Evolutionary conservation across 2,329 filamentous ascomycete genomes (phyloP).

Genomic region (Fonsecaea pedrosoi): DNA sequence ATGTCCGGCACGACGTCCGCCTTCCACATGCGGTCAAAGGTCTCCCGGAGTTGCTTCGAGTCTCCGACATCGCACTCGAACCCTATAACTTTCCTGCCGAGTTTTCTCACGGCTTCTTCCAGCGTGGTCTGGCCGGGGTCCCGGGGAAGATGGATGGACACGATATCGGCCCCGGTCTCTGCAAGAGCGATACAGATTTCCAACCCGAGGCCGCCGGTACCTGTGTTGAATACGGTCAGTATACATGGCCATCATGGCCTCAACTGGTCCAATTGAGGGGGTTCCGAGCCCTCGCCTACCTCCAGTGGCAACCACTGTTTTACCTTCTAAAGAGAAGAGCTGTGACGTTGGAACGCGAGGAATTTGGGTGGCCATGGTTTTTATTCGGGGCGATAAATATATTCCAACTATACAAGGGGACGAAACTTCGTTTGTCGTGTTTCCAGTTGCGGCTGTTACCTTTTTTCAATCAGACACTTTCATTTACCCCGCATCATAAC

Average conservation of each 20-base stretch:
- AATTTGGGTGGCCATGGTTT: background rate
- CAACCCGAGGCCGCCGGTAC: slow-evolving; percentile 54
- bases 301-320: slow-evolving; percentile 54
- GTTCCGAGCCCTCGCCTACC: background rate
- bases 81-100: slow-evolving; percentile 50
- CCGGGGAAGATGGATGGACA: slow-evolving; percentile 37
- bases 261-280: background rate
- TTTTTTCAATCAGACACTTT: too few species aligned
- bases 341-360: slow-evolving; percentile 1
- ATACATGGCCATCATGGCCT: background rate
- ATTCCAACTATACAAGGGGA: background rate
- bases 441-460: too few species aligned
- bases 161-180: slow-evolving; percentile 55
- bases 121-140: slow-evolving; percentile 23
- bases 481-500: too few species aligned
- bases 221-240: slow-evolving; percentile 26
- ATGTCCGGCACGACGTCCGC: slow-evolving; percentile 69
- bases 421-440: too few species aligned
- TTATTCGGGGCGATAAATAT: background rate
- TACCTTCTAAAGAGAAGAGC: slow-evolving; percentile 43
- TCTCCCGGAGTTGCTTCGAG: slow-evolving; percentile 48
- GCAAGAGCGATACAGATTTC: slow-evolving; percentile 55
- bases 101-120: slow-evolving; percentile 49
- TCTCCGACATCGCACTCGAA: slow-evolving; percentile 53
- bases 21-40: slow-evolving; percentile 48